phyloP scores from a whole-genome alignment of 805 yeast genomes.

The Saccharomyces jurei region DNA sequence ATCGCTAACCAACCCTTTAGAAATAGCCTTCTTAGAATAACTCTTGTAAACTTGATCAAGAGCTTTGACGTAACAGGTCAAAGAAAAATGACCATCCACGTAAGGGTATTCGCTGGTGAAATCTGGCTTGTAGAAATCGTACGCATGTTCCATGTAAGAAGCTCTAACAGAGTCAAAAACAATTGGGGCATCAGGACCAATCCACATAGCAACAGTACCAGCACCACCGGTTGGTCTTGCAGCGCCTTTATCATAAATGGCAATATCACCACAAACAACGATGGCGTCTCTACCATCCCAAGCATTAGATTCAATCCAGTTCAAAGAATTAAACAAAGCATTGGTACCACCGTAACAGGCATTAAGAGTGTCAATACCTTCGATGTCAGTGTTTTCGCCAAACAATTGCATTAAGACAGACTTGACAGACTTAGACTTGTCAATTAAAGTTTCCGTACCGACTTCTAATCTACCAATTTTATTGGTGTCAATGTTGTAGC shows the following conservation, averaged over 20 bases:
- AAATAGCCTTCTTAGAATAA: conserved; percentile 69
- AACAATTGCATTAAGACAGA: conserved; percentile 91
- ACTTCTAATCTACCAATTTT: conserved; percentile 92
- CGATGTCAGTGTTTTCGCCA: conserved; percentile 73
- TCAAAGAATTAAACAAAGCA: conserved; percentile 85
- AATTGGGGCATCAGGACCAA: conserved; percentile 97
- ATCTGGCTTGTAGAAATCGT: conserved; percentile 97
- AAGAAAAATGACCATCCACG: conserved; percentile 94
- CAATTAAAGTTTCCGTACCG: conserved; percentile 94
- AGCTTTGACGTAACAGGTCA: conserved; percentile 89
- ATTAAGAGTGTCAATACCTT: conserved; percentile 91
- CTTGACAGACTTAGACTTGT: conserved; percentile 94
- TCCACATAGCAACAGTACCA: conserved; percentile 87
- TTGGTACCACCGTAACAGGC: conserved; percentile 99
- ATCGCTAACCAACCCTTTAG: conserved; percentile 38
- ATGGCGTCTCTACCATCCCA: conserved; percentile 99
- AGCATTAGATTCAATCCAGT: conserved; percentile 91
- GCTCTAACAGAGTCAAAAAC: conserved; percentile 88
- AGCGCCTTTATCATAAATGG: conserved; percentile 91
- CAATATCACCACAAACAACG: conserved; percentile 96
- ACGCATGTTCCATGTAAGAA: conserved; percentile 90
- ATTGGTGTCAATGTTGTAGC: conserved; percentile 74
- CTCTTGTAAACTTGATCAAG: conserved; percentile 77
- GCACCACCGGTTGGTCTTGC: conserved; percentile 99
- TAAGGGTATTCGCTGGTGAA: conserved; percentile 93